Percentiles rank a stretch among this genome's conserved stretches.
These are phyloP conservation scores for Amborella trichopoda DNA, from an alignment of 164 flowering plant genomes.

Conservation along the genomic window DNA sequence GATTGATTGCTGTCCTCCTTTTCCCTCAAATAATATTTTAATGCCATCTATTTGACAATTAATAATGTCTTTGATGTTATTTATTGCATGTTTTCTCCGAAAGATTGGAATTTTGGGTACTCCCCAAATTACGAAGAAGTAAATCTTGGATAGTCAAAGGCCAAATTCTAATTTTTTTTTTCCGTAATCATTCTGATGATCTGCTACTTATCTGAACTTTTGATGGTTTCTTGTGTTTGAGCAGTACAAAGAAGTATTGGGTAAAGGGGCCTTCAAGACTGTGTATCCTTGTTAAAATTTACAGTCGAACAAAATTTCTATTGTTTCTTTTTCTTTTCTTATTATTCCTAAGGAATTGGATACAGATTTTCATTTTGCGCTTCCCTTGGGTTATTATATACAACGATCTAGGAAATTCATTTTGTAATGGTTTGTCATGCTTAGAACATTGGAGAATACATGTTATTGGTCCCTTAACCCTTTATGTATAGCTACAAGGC, in stretches of 20 bases:
- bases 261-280: conserved; percentile 58
- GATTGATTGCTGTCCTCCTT: too few species aligned
- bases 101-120: neutral
- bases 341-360: neutral
- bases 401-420: neutral
- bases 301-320: neutral
- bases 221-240: neutral
- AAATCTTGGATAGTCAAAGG: neutral
- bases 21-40: too few species aligned
- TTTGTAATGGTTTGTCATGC: neutral
- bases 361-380: neutral
- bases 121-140: neutral
- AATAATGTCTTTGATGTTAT: neutral
- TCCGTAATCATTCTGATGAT: neutral
- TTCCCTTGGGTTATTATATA: neutral
- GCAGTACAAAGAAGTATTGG: conserved; percentile 47
- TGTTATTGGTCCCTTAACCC: conserved; percentile 2
- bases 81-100: neutral
- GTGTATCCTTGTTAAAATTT: conserved; percentile 50
- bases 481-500: conserved; percentile 32
- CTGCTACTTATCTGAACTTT: neutral
- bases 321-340: neutral
- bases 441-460: neutral
- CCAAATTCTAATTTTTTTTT: neutral
- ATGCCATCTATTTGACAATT: too few species aligned